A percentile compares a stretch with the other conserved stretches of the same genome.
These are phyloP conservation scores for Camelina sativa DNA, from an alignment of 345 rosid species.

Conservation along the genomic window DNA sequence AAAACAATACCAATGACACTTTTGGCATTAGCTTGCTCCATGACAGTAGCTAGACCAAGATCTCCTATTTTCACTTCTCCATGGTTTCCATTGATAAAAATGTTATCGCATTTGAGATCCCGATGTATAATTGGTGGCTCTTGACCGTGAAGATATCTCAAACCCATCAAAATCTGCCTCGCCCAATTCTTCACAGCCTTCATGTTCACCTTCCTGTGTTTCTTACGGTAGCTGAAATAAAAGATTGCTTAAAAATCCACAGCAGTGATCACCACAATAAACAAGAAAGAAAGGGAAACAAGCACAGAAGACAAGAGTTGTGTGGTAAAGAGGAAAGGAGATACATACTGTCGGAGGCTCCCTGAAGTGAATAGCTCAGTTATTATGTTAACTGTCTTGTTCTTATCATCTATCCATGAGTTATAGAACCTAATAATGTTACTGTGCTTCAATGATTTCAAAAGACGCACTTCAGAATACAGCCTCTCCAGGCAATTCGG, in stretches of 20 bases:
- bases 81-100: conserved; percentile 90
- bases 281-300: background rate
- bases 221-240: conserved; percentile 77
- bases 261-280: background rate
- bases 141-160: conserved; percentile 79
- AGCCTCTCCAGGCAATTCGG: conserved; percentile 86
- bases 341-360: conserved; percentile 84
- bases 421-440: conserved; percentile 78
- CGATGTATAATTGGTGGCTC: conserved; percentile 89
- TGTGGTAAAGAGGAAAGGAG: conserved; percentile 32
- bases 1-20: conserved; percentile 81
- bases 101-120: conserved; percentile 95
- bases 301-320: conserved; percentile 19
- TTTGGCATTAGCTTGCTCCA: conserved; percentile 88
- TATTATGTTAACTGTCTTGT: conserved; percentile 87
- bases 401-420: conserved; percentile 94
- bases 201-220: conserved; percentile 82
- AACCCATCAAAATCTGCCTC: conserved; percentile 80
- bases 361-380: conserved; percentile 97
- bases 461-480: conserved; percentile 88
- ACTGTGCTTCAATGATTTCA: conserved; percentile 82
- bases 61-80: conserved; percentile 99
- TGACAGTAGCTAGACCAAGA: conserved; percentile 90
- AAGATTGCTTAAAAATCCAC: conserved; percentile 37
- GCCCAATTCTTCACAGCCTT: conserved; percentile 94